A percentile compares a stretch with the other conserved stretches of the same genome.
phyloP scores from a whole-genome alignment of 2,329 filamentous ascomycete genomes.

The Fusarium dlaminii region DNA sequence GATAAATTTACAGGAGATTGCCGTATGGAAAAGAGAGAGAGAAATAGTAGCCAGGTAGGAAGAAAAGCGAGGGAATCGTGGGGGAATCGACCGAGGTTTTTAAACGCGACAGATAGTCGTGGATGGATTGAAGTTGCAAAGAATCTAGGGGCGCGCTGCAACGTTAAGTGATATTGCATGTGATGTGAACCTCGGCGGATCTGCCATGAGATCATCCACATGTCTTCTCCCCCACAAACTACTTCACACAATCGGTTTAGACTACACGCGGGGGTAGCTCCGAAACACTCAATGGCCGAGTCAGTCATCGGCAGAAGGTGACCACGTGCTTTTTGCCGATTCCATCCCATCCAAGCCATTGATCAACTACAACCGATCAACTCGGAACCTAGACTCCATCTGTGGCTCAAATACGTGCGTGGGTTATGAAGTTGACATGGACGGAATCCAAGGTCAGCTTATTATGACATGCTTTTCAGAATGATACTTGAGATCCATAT shows the following conservation, averaged over 20 bases:
- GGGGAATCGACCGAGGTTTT: conserved; percentile 35
- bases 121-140: conserved; percentile 9
- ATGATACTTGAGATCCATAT: background rate
- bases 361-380: background rate
- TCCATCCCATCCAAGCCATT: background rate
- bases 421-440: background rate
- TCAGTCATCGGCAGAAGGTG: conserved; percentile 16
- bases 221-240: conserved; percentile 26
- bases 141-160: conserved; percentile 1
- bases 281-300: conserved; percentile 14
- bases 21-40: background rate
- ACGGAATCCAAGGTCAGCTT: background rate
- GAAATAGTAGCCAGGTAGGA: background rate
- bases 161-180: conserved; percentile 20
- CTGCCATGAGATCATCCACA: conserved; percentile 29
- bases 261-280: conserved; percentile 7
- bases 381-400: background rate
- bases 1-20: background rate
- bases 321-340: conserved; percentile 28
- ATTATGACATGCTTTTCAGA: background rate
- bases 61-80: conserved; percentile 12
- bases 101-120: conserved; percentile 24
- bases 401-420: background rate
- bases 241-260: conserved; percentile 1
- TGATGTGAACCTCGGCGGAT: conserved; percentile 31